Percentiles rank a stretch among this genome's conserved stretches.
Evolutionary conservation across 257 asterid species (phyloP).

Genomic region (Scutellaria minor): DNA sequence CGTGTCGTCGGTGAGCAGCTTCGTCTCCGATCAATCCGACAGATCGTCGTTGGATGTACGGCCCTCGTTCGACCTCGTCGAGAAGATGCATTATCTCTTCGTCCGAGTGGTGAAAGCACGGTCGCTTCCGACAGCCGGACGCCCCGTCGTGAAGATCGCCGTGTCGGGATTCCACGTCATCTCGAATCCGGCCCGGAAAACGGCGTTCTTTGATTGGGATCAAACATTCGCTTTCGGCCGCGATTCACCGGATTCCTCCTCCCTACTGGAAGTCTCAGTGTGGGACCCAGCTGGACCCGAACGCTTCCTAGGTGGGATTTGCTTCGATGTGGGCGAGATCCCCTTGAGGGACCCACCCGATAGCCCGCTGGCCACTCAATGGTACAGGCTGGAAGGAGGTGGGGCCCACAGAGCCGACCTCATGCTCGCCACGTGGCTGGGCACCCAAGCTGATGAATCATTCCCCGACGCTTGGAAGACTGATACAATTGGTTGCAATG

Average conservation of each 20-base stretch:
- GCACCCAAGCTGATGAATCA: conserved; percentile 92
- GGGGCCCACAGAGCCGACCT: conserved; percentile 85
- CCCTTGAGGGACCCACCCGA: conserved; percentile 91
- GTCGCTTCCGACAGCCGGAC: conserved; percentile 68
- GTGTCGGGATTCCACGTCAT: conserved; percentile 71
- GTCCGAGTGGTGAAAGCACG: conserved; percentile 80
- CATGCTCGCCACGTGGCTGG: conserved; percentile 95
- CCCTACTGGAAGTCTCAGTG: conserved; percentile 75
- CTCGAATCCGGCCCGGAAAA: conserved; percentile 74
- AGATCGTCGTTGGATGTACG: conserved; percentile 55
- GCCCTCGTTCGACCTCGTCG: conserved; percentile 85
- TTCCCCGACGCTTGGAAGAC: conserved; percentile 92
- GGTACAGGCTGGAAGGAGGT: conserved; percentile 93
- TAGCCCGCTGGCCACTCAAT: conserved; percentile 87
- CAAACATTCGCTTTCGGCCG: conserved; percentile 78
- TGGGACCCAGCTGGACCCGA: conserved; percentile 66
- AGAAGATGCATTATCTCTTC: conserved; percentile 84
- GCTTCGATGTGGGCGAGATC: conserved; percentile 87
- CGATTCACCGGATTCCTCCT: conserved; percentile 65
- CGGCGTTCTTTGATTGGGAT: conserved; percentile 75
- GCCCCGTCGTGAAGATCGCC: conserved; percentile 73
- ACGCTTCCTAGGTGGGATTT: conserved; percentile 81
- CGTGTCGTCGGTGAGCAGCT: conserved; percentile 75
- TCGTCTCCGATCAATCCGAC: conserved; percentile 66
- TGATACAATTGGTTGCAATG: conserved; percentile 60